Conservation (phyloP, 1,284 basidiomycete species). For the Austropuccinia psidii region DNA sequence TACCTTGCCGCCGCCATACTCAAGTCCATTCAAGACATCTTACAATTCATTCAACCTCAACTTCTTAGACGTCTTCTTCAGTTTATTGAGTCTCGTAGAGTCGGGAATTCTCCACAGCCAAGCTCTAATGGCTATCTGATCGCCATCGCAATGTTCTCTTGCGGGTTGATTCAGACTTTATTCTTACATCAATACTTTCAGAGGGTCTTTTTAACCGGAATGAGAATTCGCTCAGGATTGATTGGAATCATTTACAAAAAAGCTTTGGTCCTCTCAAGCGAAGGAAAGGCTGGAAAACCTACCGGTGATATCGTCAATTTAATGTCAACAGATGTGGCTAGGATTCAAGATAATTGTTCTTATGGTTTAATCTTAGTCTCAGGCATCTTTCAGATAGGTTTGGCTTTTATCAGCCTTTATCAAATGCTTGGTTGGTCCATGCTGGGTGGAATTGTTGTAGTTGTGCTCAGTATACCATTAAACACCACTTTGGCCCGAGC, state of each 20-base stretch:
- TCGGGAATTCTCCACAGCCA: constrained; percentile 48
- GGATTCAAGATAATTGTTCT: constrained; percentile 80
- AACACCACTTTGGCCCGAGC: constrained; percentile 42
- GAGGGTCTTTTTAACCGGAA: constrained; percentile 70
- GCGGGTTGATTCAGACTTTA: constrained; percentile 68
- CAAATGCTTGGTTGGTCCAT: constrained; percentile 52
- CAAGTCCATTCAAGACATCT: constrained; percentile 61
- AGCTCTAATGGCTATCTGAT: constrained; percentile 62
- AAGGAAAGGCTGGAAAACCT: constrained; percentile 63
- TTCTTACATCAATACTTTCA: constrained; percentile 85
- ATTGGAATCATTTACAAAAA: constrained; percentile 80
- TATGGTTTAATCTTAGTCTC: constrained; percentile 57
- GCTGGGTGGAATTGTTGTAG: constrained; percentile 84
- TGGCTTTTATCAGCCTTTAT: constrained; percentile 76
- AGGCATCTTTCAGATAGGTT: constrained; percentile 59
- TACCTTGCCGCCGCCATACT: constrained; percentile 59
- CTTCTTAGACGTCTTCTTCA: constrained; percentile 69
- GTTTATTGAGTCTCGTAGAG: constrained; percentile 71
- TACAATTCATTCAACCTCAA: constrained; percentile 82
- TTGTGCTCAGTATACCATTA: constrained; percentile 51
- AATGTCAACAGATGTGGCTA: constrained; percentile 69
- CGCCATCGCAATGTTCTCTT: constrained; percentile 68
- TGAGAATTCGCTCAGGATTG: constrained; percentile 82
- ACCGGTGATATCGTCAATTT: constrained; percentile 90
- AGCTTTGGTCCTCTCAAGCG: constrained; percentile 71